phyloP scores from a whole-genome alignment of 257 asterid species.

The Scutellaria barbata region DNA sequence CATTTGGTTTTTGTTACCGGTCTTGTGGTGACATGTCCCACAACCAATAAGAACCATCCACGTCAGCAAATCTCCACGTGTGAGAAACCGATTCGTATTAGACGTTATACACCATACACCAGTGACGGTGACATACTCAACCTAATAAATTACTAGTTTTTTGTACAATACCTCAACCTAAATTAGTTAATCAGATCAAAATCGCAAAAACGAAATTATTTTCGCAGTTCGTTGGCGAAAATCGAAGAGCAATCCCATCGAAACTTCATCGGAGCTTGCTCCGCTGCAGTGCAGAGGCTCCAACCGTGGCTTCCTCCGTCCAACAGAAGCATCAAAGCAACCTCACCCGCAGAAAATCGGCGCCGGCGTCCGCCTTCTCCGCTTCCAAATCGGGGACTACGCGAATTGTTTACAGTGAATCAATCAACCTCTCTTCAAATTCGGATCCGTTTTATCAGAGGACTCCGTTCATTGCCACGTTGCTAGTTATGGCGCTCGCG shows the following conservation, averaged over 20 bases:
- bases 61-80: constrained; percentile 47
- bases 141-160: too few relatives aligned
- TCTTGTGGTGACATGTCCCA: neutral
- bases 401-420: constrained; percentile 57
- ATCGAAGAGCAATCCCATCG: constrained; percentile 31
- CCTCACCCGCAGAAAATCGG: constrained; percentile 67
- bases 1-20: too few relatives aligned
- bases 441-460: constrained; percentile 79
- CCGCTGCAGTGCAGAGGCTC: constrained; percentile 44
- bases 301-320: constrained; percentile 89
- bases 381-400: constrained; percentile 47
- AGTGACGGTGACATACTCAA: constrained; percentile 13
- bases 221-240: constrained; percentile 11
- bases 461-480: constrained; percentile 60
- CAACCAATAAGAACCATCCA: constrained; percentile 40
- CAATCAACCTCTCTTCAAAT: constrained; percentile 38
- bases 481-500: constrained; percentile 70
- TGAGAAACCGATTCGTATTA: constrained; percentile 39
- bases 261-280: constrained; percentile 50
- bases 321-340: constrained; percentile 50
- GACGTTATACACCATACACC: constrained; percentile 39
- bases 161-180: neutral
- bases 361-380: constrained; percentile 51
- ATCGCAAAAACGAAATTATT: neutral
- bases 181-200: neutral